phyloP scores from a whole-genome alignment of 495 filamentous ascomycete genomes.

The Penicillium cosmopolitanum region DNA sequence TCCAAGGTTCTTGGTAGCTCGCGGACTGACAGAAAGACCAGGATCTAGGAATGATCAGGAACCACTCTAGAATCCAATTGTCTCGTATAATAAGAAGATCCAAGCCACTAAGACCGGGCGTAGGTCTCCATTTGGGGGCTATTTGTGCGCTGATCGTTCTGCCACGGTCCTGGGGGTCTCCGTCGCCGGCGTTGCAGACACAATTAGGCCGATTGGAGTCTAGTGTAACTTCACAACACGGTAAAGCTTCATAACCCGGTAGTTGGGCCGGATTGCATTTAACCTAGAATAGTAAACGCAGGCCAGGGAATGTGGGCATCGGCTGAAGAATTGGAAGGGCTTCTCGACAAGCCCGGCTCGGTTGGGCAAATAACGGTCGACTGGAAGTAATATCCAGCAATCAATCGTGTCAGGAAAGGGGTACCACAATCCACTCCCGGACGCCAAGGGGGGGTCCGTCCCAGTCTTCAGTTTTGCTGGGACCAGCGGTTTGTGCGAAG shows the following conservation, averaged over 20 bases:
- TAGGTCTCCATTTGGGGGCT: neutral
- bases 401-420: neutral
- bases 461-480: neutral
- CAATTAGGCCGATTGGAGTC: slow-evolving; percentile 15
- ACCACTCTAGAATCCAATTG: neutral
- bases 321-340: slow-evolving; percentile 3
- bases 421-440: neutral
- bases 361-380: neutral
- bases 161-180: neutral
- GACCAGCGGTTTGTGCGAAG: neutral
- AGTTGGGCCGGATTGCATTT: slow-evolving; percentile 20
- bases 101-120: neutral
- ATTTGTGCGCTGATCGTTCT: slow-evolving; percentile 1
- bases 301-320: neutral
- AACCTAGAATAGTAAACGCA: slow-evolving; percentile 14
- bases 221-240: slow-evolving; percentile 13
- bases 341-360: neutral
- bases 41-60: neutral
- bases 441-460: slow-evolving; percentile 4
- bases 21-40: neutral
- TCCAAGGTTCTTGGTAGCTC: neutral
- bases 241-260: slow-evolving; percentile 11
- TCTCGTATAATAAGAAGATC: neutral
- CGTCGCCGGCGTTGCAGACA: neutral
- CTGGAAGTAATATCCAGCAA: slow-evolving; percentile 6